Evolutionary conservation across 441 rosid genomes (phyloP).

Genomic region (Erysimum pusillum): DNA sequence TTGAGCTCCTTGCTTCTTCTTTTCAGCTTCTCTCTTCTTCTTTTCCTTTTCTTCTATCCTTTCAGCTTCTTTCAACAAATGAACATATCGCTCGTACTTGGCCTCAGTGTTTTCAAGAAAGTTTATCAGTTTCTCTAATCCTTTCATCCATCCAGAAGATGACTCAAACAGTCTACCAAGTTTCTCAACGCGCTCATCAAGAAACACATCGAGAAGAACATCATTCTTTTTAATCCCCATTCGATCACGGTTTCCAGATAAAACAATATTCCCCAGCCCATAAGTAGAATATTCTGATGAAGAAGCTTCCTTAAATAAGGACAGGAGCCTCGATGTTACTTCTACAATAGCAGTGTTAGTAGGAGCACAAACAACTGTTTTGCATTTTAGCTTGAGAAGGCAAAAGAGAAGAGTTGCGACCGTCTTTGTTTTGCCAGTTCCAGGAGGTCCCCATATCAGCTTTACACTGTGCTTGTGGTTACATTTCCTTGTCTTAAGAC

Average conservation of each 20-base stretch:
- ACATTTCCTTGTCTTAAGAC: conserved; percentile 47
- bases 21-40: no score
- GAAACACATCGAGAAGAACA: conserved; percentile 28
- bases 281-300: conserved; percentile 1
- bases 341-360: conserved; percentile 64
- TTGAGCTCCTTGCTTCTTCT: no score
- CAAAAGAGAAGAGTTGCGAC: conserved; percentile 53
- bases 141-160: no score
- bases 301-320: conserved; percentile 9
- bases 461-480: conserved; percentile 50
- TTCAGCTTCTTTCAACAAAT: no score
- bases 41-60: no score
- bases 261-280: conserved; percentile 6
- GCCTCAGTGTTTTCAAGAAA: no score
- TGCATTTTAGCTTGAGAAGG: conserved; percentile 52
- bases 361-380: conserved; percentile 66
- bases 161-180: no score
- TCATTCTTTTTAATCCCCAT: neutral
- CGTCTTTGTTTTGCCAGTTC: conserved; percentile 77
- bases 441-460: conserved; percentile 81
- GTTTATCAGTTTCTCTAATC: no score
- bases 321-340: conserved; percentile 46
- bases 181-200: conserved; percentile 39
- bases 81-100: no score
- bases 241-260: conserved; percentile 15